Conservation (phyloP, 768 basidiomycete species). For the Suillus tomentosus region DNA sequence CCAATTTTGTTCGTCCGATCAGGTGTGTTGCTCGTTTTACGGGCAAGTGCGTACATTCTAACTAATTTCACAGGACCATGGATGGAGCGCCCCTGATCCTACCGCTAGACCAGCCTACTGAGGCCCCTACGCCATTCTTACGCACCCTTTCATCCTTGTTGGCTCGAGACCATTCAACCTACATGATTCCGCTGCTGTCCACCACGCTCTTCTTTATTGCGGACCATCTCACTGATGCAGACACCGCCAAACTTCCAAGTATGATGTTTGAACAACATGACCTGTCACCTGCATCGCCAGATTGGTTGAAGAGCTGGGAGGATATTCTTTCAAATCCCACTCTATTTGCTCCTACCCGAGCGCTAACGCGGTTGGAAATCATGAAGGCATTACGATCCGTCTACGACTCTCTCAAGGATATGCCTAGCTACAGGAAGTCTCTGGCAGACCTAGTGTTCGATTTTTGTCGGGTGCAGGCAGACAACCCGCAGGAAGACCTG, state of each 20-base stretch:
- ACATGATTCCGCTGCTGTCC: conserved; percentile 62
- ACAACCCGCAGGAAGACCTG: conserved; percentile 26
- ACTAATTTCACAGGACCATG: conserved; percentile 36
- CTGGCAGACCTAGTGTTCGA: conserved; percentile 57
- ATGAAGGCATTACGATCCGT: conserved; percentile 59
- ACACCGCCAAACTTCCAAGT: conserved; percentile 61
- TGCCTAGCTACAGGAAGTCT: conserved; percentile 60
- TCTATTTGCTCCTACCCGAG: conserved; percentile 44
- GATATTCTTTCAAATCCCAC: conserved; percentile 52
- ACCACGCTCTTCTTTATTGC: conserved; percentile 65
- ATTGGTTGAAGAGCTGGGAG: conserved; percentile 73
- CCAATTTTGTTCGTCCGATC: conserved; percentile 55
- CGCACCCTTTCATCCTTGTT: conserved; percentile 63
- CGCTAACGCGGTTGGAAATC: conserved; percentile 55
- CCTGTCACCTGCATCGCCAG: conserved; percentile 68
- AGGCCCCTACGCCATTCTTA: conserved; percentile 62
- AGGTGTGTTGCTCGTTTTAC: conserved; percentile 44
- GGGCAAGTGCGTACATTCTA: conserved; percentile 6
- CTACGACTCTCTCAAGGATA: conserved; percentile 70
- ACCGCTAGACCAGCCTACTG: conserved; percentile 54
- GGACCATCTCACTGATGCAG: conserved; percentile 67
- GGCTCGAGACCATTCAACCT: conserved; percentile 58
- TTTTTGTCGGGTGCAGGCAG: conserved; percentile 43
- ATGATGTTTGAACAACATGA: conserved; percentile 69
- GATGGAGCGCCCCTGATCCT: conserved; percentile 50